Base-by-base conservation (phyloP, 371 early-diverging fungal species). In the Dichotomocladium elegans region DNA sequence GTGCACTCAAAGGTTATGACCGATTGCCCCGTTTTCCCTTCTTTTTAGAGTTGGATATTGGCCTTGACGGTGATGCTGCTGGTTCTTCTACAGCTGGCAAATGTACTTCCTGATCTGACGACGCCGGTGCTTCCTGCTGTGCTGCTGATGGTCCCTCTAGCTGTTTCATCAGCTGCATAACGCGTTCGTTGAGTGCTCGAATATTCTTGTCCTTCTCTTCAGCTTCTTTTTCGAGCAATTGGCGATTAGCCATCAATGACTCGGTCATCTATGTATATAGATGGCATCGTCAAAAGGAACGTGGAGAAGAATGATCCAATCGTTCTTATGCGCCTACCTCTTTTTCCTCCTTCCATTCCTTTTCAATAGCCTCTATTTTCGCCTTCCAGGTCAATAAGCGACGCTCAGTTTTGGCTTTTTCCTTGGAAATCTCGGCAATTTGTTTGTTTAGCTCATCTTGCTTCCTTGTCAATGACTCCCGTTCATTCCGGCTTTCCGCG, bases 101-200 rank as follows among this genome's bases (percentile, higher is more conserved):
- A 17, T n/a, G 21, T 37, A 21, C n/a, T 37, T n/a, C 5, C 21
- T 11, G 12, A 7, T 11, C 21, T 37, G 37, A 17, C 8, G 37
- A 37, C 15, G 37, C 9, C 21, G 37, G 21, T 37, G 12, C 14
- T 15, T 37, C 17, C 37, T 37, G n/a, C 17, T 37, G n/a, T 1
- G 12, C 37, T 7, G 9, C 15, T 0, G n/a, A n/a, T 37, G 37
- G 37, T 5, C 9, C 35, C 41, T 72, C 73, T 12, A 75, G 54
- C 42, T 72, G 69, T 41, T 69, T 56, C 56, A 51, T 72, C 14
- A 75, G 24, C 31, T 70, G 70, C 9, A 63, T 53, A 2, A 72
- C 52, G 51, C 70, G 76, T 17, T 72, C 70, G 28, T 52, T 52
- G 10, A 72, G 40, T 14, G 66, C 66, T 14, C 51, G 45, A 10